Conservation (phyloP, 108 stramenopile genomes). For the Cylindrotheca closterium region DNA sequence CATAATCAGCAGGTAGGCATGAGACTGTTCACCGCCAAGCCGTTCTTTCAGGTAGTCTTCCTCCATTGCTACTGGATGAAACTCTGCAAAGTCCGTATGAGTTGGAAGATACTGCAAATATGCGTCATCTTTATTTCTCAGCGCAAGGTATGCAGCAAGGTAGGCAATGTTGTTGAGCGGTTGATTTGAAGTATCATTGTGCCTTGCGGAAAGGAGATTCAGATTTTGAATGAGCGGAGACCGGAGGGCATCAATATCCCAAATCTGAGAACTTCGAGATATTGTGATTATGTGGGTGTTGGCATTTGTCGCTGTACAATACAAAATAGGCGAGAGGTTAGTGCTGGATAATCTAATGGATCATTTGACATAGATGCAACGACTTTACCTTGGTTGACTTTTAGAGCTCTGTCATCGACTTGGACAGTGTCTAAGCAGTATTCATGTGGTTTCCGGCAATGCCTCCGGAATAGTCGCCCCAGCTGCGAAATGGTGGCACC, state of each 20-base stretch:
- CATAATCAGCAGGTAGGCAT: background rate
- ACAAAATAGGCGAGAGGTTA: too few relatives aligned
- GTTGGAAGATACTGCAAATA: constrained; percentile 17
- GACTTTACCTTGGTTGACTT: too few relatives aligned
- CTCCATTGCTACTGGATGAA: constrained; percentile 6
- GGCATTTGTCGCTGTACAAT: too few relatives aligned
- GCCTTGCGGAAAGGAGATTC: background rate
- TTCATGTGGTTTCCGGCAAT: too few relatives aligned
- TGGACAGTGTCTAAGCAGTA: too few relatives aligned
- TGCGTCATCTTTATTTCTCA: background rate
- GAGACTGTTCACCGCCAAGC: background rate
- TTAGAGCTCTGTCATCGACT: too few relatives aligned
- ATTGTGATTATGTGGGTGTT: constrained; percentile 1
- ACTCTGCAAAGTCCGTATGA: constrained; percentile 3
- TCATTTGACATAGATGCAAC: too few relatives aligned
- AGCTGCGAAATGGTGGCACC: too few relatives aligned
- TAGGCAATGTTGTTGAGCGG: background rate
- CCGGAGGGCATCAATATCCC: background rate
- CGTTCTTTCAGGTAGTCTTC: background rate
- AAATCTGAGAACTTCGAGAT: constrained; percentile 4
- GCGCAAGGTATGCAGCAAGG: background rate
- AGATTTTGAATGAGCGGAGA: background rate
- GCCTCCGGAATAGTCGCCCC: too few relatives aligned
- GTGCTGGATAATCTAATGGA: too few relatives aligned
- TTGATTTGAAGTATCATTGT: background rate